phyloP scores from a whole-genome alignment of 257 asterid genomes.

The Forsythia suspensa region DNA sequence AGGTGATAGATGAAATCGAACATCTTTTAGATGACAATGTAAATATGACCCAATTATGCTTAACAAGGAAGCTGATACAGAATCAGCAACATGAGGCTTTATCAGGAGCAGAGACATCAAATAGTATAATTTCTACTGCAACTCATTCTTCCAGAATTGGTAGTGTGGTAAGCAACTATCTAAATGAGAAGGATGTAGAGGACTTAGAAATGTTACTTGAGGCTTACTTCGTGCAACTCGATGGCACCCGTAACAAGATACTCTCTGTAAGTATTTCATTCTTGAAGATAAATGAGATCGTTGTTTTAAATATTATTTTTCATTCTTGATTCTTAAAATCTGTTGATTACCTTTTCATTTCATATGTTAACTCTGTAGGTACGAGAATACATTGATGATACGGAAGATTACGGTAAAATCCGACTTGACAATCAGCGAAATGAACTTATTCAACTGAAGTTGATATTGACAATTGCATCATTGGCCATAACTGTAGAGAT shows the following conservation, averaged over 20 bases:
- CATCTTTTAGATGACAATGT: slow-evolving; percentile 94
- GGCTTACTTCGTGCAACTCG: slow-evolving; percentile 97
- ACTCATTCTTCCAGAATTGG: slow-evolving; percentile 73
- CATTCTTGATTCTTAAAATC: no score
- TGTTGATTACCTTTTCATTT: no score
- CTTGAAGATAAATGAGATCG: no score
- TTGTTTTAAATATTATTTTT: no score
- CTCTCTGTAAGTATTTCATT: slow-evolving; percentile 66
- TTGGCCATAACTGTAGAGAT: slow-evolving; percentile 69
- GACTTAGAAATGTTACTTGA: slow-evolving; percentile 98
- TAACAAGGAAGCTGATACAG: slow-evolving; percentile 84
- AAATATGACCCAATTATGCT: slow-evolving; percentile 89
- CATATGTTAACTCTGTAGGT: no score
- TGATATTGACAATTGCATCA: slow-evolving; percentile 73
- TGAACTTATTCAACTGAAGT: slow-evolving; percentile 79
- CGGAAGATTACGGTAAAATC: slow-evolving; percentile 78
- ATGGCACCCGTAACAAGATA: slow-evolving; percentile 96
- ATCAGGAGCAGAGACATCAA: slow-evolving; percentile 46
- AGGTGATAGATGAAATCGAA: slow-evolving; percentile 99
- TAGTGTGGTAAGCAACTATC: slow-evolving; percentile 67
- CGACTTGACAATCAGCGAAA: slow-evolving; percentile 86
- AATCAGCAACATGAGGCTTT: slow-evolving; percentile 71
- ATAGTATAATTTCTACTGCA: slow-evolving; percentile 47
- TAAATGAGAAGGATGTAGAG: slow-evolving; percentile 77
- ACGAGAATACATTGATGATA: no score